These are phyloP conservation scores for Isoetes engelmannii DNA, from an alignment of 83 land plant species.

Conservation along the genomic window DNA sequence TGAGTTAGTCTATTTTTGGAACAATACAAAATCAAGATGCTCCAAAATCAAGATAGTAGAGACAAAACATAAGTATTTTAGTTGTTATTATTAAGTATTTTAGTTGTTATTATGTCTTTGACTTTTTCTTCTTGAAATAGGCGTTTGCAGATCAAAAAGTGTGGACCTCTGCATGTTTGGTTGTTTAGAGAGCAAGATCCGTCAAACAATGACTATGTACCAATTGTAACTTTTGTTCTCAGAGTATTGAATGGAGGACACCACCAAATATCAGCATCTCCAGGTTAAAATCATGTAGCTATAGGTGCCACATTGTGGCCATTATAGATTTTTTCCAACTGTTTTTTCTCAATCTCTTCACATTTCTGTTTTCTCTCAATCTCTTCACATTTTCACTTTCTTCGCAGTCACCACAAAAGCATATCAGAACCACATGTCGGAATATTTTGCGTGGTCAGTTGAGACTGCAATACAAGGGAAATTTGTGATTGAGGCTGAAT, in stretches of 20 bases:
- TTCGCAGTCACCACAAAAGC: neutral
- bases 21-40: too few species aligned
- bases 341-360: neutral
- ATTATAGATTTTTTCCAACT: conserved; percentile 28
- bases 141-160: conserved; percentile 62
- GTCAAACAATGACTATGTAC: conserved; percentile 58
- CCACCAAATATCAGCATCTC: conserved; percentile 46
- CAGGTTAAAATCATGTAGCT: conserved; percentile 27
- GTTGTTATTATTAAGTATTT: too few species aligned
- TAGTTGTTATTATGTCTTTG: too few species aligned
- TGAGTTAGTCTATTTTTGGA: too few species aligned
- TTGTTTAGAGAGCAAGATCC: conserved; percentile 55
- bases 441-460: conserved; percentile 74
- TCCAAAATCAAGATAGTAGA: too few species aligned
- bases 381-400: neutral
- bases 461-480: conserved; percentile 57
- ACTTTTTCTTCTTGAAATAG: conserved; percentile 16
- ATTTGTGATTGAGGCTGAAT: conserved; percentile 73
- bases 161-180: conserved; percentile 44
- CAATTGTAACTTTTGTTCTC: conserved; percentile 52
- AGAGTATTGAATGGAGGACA: conserved; percentile 43
- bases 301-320: neutral
- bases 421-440: neutral
- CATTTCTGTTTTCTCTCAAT: neutral
- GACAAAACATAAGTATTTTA: too few species aligned